phyloP scores from a whole-genome alignment of 2,329 filamentous ascomycete genomes.

The Microsporum ferrugineum region DNA sequence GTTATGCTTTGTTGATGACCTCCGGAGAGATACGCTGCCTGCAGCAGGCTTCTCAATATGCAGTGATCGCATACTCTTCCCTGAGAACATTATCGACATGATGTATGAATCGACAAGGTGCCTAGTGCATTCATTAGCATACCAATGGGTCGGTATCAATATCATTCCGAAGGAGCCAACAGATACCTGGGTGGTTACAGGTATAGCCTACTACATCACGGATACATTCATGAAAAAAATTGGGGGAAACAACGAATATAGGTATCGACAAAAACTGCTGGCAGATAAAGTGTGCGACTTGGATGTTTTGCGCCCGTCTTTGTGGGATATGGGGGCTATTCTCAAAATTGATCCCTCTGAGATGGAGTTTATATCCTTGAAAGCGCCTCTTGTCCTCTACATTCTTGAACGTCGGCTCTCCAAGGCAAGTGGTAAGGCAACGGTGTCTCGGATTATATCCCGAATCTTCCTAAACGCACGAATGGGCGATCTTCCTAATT shows the following conservation, averaged over 20 bases:
- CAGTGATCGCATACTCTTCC: constrained; percentile 74
- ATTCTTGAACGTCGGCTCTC: constrained; percentile 84
- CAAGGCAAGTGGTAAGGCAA: constrained; percentile 75
- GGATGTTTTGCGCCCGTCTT: constrained; percentile 69
- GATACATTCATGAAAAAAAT: constrained; percentile 83
- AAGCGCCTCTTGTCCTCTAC: constrained; percentile 81
- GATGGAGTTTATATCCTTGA: constrained; percentile 78
- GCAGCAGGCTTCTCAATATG: constrained; percentile 77
- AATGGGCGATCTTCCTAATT: constrained; percentile 61
- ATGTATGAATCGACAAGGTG: constrained; percentile 70
- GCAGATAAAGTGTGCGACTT: constrained; percentile 71
- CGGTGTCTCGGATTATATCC: constrained; percentile 73
- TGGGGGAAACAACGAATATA: constrained; percentile 88
- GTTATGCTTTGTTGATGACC: constrained; percentile 85
- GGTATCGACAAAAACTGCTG: constrained; percentile 76
- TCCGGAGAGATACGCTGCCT: constrained; percentile 60
- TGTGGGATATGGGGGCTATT: constrained; percentile 66
- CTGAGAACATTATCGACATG: constrained; percentile 72
- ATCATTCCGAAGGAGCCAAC: constrained; percentile 69
- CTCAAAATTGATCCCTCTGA: constrained; percentile 76
- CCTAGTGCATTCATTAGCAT: constrained; percentile 72
- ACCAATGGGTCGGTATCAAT: constrained; percentile 89
- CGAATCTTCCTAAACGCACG: constrained; percentile 78
- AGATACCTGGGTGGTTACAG: constrained; percentile 82
- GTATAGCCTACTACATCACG: constrained; percentile 88